These are phyloP conservation scores for Clonostachys solani DNA, from an alignment of 2,329 filamentous ascomycete genomes.

Conservation along the genomic window DNA sequence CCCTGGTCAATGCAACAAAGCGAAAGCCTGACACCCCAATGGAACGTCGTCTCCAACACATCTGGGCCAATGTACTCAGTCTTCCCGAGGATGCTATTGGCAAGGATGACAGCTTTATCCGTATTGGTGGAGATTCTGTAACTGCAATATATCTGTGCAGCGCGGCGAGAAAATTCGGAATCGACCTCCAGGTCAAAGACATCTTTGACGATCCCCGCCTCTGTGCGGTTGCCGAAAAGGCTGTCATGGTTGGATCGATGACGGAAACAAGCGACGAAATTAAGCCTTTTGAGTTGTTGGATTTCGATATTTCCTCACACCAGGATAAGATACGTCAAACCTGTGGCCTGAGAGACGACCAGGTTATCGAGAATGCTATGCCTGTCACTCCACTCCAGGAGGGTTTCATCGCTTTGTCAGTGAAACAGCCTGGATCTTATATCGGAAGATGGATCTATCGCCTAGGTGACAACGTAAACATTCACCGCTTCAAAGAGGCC, in stretches of 20 bases:
- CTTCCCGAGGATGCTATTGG: neutral
- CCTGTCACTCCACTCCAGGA: conserved; percentile 44
- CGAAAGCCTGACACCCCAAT: conserved; percentile 1
- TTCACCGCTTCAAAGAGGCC: conserved; percentile 3
- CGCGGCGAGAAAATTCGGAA: neutral
- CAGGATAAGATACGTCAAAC: neutral
- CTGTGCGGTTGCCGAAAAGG: neutral
- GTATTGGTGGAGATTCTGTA: conserved; percentile 27
- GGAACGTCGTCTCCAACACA: conserved; percentile 5
- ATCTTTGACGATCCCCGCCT: conserved; percentile 3
- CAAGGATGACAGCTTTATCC: neutral
- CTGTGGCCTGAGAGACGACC: neutral
- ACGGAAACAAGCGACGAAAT: neutral
- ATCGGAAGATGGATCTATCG: conserved; percentile 2
- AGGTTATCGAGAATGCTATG: conserved; percentile 36
- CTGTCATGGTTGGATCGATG: conserved; percentile 25
- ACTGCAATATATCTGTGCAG: conserved; percentile 4
- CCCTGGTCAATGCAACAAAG: neutral
- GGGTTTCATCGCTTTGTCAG: conserved; percentile 40
- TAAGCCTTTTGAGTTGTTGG: neutral
- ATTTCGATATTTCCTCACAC: neutral
- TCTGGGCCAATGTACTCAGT: conserved; percentile 5
- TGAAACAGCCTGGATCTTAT: conserved; percentile 16
- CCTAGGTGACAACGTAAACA: conserved; percentile 1
- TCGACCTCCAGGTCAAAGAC: neutral